Evolutionary conservation across 129 eudicot species (phyloP), one percentile per base, ranked within the genome.

Genomic region (Lonicera japonica): DNA sequence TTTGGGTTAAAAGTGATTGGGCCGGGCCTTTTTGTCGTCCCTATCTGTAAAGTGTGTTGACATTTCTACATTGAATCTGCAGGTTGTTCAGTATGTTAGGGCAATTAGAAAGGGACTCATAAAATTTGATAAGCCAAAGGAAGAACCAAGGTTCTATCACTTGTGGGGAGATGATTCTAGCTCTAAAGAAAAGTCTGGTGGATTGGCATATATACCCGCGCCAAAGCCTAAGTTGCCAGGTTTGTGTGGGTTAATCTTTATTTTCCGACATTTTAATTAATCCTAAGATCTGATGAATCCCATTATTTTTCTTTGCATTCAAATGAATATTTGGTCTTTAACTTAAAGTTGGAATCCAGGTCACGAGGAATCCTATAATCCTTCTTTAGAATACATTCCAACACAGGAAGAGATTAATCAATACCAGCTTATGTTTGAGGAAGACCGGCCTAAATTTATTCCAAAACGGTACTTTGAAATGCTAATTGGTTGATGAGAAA

Each of bases 141-240:
- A 94, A 79, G 82, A 83, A 70, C 83, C 89, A 15, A 73, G 71
- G 29, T 56, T 76, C 25, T 88, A 78, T 69, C 58, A 67, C 63
- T 65, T 94, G 75, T 94, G 99, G 99, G 86, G 80, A 40, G 95
- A 85, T 74, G 95, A 94, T 66, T 63, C 88, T 41, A 72, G 63
- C 58, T 25, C 84, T 47, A 55, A 63, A 25, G 99, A 88, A 56
- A 83, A 72, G 54, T 29, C 86, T 34, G 76, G 94, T 61, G 97
- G 97, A 17, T 76, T 91, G 77, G 79, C 96, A 60, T 86, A 85
- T 68, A 88, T 94, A 61, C 95, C 99, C 23, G 89, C 99, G 6
- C 99, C 99, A 25, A 94, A 88, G 77, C 73, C 89, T 52, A 86
- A 94, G 23, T 65, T 88, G 63, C 96, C 96, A 73, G 99, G 99